Percentiles rank a stretch among this genome's conserved stretches.
These are phyloP conservation scores for Candida xiaguanensis DNA, from an alignment of 805 yeast genomes.

Conservation along the genomic window DNA sequence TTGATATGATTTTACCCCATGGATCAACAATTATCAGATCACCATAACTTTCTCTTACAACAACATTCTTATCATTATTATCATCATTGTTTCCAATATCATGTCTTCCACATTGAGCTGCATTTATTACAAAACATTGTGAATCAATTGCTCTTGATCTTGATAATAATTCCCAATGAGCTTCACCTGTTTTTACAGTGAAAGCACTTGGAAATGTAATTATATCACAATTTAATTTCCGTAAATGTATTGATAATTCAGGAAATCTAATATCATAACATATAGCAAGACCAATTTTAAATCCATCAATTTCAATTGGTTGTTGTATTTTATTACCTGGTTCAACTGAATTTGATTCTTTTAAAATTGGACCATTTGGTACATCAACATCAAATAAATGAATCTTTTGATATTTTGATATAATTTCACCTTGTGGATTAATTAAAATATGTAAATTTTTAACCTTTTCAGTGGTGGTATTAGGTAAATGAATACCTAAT, in stretches of 20 bases:
- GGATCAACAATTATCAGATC: conserved; percentile 87
- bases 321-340: conserved; percentile 57
- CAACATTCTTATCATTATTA: conserved; percentile 12
- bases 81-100: conserved; percentile 37
- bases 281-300: conserved; percentile 63
- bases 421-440: conserved; percentile 56
- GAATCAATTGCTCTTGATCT: conserved; percentile 84
- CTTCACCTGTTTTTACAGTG: conserved; percentile 85
- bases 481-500: conserved; percentile 88
- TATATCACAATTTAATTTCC: conserved; percentile 71
- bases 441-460: conserved; percentile 75
- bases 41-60: conserved; percentile 73
- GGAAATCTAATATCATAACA: conserved; percentile 91
- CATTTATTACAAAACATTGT: conserved; percentile 82
- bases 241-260: conserved; percentile 62
- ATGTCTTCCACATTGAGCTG: conserved; percentile 84
- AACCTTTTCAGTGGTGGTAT: conserved; percentile 33
- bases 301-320: conserved; percentile 41
- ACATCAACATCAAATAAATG: conserved; percentile 90
- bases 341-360: conserved; percentile 76
- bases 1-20: conserved; percentile 76
- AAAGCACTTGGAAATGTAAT: conserved; percentile 89
- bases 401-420: conserved; percentile 73
- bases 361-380: conserved; percentile 73
- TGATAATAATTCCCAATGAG: conserved; percentile 84